Base-by-base conservation (phyloP, 2,329 filamentous ascomycete genomes). In the Fusarium odoratissimum region DNA sequence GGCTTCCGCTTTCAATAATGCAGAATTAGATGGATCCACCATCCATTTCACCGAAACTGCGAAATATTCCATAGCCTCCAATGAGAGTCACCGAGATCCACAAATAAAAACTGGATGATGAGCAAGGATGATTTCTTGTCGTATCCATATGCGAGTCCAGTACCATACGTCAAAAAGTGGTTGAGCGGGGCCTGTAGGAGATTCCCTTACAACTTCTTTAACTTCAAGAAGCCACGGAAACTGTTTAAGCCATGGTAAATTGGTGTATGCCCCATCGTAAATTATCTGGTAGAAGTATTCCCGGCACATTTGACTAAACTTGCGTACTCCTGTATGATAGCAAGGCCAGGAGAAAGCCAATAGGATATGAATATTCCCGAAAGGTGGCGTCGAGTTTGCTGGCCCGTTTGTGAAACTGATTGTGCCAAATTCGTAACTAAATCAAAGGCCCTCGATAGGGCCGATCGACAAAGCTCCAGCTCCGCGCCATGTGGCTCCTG, bases 141-240 rank as follows among this genome's bases (percentile, higher is more conserved):
- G 46, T 21, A 64, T 56, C 65, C 65, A 68, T 10, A 64, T 49
- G 6, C 65, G 65, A 8, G 30, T 31, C 65, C 60, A 68, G 19
- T 64, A 68, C 6, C 38, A 19, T 7, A 41, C 1, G 14, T 46
- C 41, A 17, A 57, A 45, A 12, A 57, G 41, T n/a, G 31, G n/a
- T 30, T 28, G 19, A 5, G 30, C 52, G 25, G 14, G 46, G 19
- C 25, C 17, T 9, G 7, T 6, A n/a, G 16, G 35, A 33, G 33
- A n/a, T 41, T 37, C 17, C 48, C 9, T 13, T 14, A 21, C 28
- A 31, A 33, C 3, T 21, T 17, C 35, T 38, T 30, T 11, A 14
- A 46, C 41, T 35, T 46, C 38, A 19, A 21, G 21, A 19, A 41
- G 38, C 38, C 21, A 28, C 13, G 23, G 42, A 28, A 17, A 28